Conservation (phyloP, 2,329 filamentous ascomycete species). For the Mycogone perniciosa region DNA sequence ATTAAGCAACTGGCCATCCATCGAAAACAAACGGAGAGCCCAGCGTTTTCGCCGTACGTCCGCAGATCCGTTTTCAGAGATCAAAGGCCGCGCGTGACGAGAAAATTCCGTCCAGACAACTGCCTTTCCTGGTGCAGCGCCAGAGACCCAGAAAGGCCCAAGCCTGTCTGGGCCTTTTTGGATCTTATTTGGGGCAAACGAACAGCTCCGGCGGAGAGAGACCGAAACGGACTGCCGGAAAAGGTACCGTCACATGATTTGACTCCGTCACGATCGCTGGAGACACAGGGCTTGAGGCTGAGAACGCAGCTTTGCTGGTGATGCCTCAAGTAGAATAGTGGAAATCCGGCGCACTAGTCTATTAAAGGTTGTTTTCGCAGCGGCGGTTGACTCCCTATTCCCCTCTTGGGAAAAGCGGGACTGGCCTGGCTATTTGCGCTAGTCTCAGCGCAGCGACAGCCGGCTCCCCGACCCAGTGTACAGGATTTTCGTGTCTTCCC, state of each 20-base stretch:
- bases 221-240: conserved; percentile 10
- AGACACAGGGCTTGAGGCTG: conserved; percentile 6
- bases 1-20: not conserved
- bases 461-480: conserved; percentile 11
- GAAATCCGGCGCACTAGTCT: not conserved
- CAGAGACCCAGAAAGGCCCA: not conserved
- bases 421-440: conserved; percentile 1
- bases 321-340: conserved; percentile 1
- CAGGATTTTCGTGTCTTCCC: conserved; percentile 1
- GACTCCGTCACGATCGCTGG: conserved; percentile 8
- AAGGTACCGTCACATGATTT: conserved; percentile 13
- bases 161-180: not conserved
- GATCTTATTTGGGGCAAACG: conserved; percentile 1
- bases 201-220: not conserved
- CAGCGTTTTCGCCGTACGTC: not conserved
- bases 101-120: conserved; percentile 2
- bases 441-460: conserved; percentile 7
- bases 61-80: not conserved
- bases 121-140: conserved; percentile 6
- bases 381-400: not conserved
- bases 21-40: not conserved
- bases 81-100: conserved; percentile 6
- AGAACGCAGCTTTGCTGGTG: not conserved
- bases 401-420: conserved; percentile 4
- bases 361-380: not conserved